These are phyloP conservation scores for Vigna radiata DNA, from an alignment of 306 rosid species.

Conservation along the genomic window DNA sequence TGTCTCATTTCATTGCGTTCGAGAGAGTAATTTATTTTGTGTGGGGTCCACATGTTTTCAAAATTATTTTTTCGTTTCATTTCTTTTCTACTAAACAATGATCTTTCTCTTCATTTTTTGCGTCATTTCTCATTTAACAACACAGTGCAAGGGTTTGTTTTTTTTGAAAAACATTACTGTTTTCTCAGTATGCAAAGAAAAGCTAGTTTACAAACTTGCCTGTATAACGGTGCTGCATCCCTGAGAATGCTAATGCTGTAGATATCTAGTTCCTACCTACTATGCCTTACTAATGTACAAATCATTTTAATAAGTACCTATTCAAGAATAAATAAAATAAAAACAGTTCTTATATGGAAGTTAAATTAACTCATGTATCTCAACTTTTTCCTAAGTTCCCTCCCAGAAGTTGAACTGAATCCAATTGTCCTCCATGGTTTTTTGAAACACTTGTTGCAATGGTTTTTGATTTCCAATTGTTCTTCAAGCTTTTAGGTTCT, in stretches of 20 bases:
- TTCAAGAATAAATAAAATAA: neutral
- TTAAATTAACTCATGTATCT: neutral
- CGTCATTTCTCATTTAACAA: too few relatives aligned
- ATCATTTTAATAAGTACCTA: neutral
- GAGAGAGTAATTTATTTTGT: too few relatives aligned
- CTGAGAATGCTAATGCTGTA: conserved; percentile 6
- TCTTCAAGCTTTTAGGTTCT: neutral
- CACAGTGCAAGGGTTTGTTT: neutral
- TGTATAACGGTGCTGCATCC: neutral
- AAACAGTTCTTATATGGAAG: neutral
- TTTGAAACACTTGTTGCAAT: neutral
- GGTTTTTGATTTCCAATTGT: neutral
- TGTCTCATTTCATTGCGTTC: too few relatives aligned
- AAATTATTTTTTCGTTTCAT: too few relatives aligned
- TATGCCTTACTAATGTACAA: conserved; percentile 18
- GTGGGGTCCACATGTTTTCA: too few relatives aligned
- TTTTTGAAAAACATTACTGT: neutral
- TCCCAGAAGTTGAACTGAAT: neutral
- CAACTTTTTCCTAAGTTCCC: neutral
- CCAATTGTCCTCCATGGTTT: conserved; percentile 6
- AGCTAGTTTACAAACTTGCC: neutral
- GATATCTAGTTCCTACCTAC: conserved; percentile 26
- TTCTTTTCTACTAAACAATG: too few relatives aligned
- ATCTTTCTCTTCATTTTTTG: neutral
- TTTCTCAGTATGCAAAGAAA: conserved; percentile 37